Conservation (phyloP, 1,139 yeast genomes). For the Debaryomyces udenii region DNA sequence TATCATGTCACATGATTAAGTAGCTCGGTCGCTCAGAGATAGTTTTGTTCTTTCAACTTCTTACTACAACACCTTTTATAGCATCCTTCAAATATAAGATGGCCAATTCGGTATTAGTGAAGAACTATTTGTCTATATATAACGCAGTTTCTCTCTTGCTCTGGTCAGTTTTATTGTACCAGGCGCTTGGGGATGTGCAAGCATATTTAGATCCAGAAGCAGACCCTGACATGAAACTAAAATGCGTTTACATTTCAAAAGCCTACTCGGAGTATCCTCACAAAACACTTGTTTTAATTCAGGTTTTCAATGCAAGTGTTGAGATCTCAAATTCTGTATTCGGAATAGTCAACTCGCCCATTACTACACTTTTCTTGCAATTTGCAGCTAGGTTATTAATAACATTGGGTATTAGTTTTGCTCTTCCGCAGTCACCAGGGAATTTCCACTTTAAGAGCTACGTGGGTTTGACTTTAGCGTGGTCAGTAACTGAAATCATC, state of each 20-base stretch:
- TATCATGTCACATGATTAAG: no score
- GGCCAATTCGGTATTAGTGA: background rate
- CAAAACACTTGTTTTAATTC: conserved; percentile 30
- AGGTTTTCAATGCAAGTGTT: conserved; percentile 31
- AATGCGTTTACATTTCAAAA: conserved; percentile 5
- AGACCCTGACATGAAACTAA: background rate
- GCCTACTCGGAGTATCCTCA: conserved; percentile 30
- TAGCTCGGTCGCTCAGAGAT: no score
- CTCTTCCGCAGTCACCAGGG: conserved; percentile 36
- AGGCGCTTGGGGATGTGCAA: conserved; percentile 20
- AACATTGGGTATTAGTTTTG: conserved; percentile 34
- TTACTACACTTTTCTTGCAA: conserved; percentile 33
- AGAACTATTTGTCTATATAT: conserved; percentile 39
- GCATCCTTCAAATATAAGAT: conserved; percentile 1
- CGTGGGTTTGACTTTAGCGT: conserved; percentile 31
- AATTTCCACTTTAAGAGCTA: conserved; percentile 30
- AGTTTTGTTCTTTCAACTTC: no score
- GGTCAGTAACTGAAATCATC: conserved; percentile 39
- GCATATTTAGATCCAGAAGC: conserved; percentile 11
- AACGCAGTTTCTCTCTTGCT: conserved; percentile 67
- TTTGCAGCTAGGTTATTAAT: conserved; percentile 38
- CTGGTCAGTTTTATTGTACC: conserved; percentile 59
- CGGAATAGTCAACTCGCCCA: conserved; percentile 36
- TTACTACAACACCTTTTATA: no score
- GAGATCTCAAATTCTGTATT: conserved; percentile 30